Base-by-base conservation (phyloP, 2,329 filamentous ascomycete genomes). In the Podosphaera fusca region DNA sequence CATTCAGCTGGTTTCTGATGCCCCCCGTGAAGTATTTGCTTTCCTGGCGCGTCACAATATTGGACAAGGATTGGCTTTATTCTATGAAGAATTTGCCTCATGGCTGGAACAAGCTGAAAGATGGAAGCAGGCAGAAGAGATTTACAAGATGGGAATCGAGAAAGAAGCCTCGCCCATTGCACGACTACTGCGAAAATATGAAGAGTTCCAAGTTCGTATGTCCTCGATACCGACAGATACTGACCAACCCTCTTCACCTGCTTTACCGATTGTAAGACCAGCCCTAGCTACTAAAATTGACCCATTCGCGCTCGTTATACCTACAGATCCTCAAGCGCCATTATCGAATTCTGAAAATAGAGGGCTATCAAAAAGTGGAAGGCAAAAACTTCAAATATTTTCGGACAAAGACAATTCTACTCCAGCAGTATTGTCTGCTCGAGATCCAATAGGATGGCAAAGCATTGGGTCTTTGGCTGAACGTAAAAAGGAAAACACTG, bases 31-130 rank as follows among this genome's bases (percentile, higher is more conserved):
- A 70, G 87, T 85, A 0, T 98, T 89, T 67, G 81, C 92, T 52
- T 98, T 94, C 67, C 75, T 98, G 40, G 84, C 90, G 10, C 84
- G 89, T 55, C 88, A 98, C 67, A 77, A 76, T 60, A 87, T 98
- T 59, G 92, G 90, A 59, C 88, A 95, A 65, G 74, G 76, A 0
- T 76, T 98, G 2, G 92, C 92, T 1, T 73, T 96, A 2, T 98
- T 88, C 69, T 98, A 98, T 70, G 92, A 98, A 68, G 92, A 96
- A 66, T 98, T 94, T 67, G 89, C 92, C 0, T 84, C 81, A 1
- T 96, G 89, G 87, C 74, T 98, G 5, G 92, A 98, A 71, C 75
- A 80, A 40, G 85, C 82, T 5, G 85, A 81, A 12, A 76, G 90
- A 61, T 95, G 87, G 85, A 77, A 75, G 30, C 92, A 98, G 69